Base-by-base conservation (phyloP, 306 rosid genomes). In the Amphicarpaea edgeworthii region DNA sequence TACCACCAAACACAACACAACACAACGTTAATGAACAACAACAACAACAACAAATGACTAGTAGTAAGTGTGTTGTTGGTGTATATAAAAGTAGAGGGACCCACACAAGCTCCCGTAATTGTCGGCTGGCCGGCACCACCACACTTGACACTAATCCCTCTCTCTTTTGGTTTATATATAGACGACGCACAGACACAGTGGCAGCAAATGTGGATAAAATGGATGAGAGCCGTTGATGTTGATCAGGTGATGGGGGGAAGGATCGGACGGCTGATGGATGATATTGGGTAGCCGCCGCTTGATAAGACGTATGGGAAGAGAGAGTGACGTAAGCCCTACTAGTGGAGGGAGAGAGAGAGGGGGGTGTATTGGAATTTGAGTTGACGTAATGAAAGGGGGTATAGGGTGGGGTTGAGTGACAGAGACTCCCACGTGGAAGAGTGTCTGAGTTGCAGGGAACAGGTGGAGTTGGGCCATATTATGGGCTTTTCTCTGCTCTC, bases 31-130 rank as follows among this genome's bases (percentile, higher is more conserved):
- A 34, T 12, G 11, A 21, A 11, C 17, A 0, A 8, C 41, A 26
- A 20, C 49, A 46, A 20, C 40, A 34, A 20, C 15, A 20, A 53
- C 3, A 54, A 54, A 21, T 54, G 61, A 54, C 6, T 28, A 28
- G 32, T 28, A 28, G 32, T 51, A 19, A 15, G 43, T 28, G 26
- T 75, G 67, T 6, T 34, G 38, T 34, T 34, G 49, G 24, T 12
- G 79, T 12, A 41, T 68, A 81, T 40, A 58, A 49, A 45, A 49
- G 60, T 50, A 64, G 46, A 0, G 89, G 97, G 93, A 72, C 96
- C 96, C 95, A 89, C 95, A 0, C 26, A 71, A 76, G 61, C 96
- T 82, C 92, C 97, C 97, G 93, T 86, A 85, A 92, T 89, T 96
- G 87, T 81, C 97, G 96, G 98, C 83, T 86, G 82, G 88, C 86